Percentiles rank a stretch among this genome's conserved stretches.
phyloP scores from a whole-genome alignment of 1,284 basidiomycete species.

The Heterobasidion annosum region DNA sequence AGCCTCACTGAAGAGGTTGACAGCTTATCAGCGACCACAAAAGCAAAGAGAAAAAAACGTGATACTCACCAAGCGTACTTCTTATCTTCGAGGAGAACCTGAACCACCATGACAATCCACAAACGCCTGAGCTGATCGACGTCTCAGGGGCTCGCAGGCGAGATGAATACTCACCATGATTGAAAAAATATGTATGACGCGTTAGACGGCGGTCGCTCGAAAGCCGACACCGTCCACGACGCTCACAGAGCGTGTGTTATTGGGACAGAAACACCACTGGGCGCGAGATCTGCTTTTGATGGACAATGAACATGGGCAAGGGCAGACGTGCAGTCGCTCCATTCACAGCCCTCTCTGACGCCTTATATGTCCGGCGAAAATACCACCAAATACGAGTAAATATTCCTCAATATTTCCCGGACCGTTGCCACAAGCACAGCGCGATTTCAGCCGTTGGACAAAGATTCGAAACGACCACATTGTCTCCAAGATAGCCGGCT shows the following conservation, averaged over 20 bases:
- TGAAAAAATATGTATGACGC: constrained; percentile 2
- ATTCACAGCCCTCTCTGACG: background rate
- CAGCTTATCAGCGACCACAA: background rate
- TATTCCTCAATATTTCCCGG: background rate
- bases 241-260: constrained; percentile 29
- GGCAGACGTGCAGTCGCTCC: background rate
- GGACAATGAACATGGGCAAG: constrained; percentile 12
- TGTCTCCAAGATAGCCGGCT: too few relatives aligned
- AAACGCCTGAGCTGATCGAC: background rate
- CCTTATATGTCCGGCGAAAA: background rate
- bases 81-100: constrained; percentile 74
- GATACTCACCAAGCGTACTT: constrained; percentile 71
- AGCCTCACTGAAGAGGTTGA: constrained; percentile 43
- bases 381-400: background rate
- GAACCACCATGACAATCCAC: background rate
- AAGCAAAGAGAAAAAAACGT: background rate
- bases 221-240: constrained; percentile 34
- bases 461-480: too few relatives aligned
- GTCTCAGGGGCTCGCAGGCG: background rate
- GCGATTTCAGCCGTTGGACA: too few relatives aligned
- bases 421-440: too few relatives aligned
- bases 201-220: constrained; percentile 16
- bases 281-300: constrained; percentile 10
- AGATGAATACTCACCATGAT: constrained; percentile 6
- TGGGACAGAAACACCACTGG: constrained; percentile 26